A percentile compares a stretch with the other conserved stretches of the same genome.
Conservation (phyloP, 2,329 filamentous ascomycete species). For the Herpotrichia juniperi region DNA sequence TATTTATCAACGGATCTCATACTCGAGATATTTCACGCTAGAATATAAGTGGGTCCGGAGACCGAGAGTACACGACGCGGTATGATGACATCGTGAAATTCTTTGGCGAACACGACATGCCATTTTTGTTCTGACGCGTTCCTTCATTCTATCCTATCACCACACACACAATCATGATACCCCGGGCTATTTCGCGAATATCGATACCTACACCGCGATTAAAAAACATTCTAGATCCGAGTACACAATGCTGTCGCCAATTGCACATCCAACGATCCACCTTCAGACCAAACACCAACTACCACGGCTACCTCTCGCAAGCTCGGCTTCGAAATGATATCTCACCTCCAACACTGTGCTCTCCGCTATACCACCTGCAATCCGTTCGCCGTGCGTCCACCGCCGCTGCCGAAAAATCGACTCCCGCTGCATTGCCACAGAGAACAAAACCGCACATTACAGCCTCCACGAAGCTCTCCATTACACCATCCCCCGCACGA, state of each 20-base stretch:
- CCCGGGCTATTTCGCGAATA: too few species aligned
- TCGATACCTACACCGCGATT: too few species aligned
- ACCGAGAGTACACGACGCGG: slow-evolving; percentile 11
- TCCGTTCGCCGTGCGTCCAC: slow-evolving; percentile 11
- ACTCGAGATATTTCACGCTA: background rate
- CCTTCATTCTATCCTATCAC: background rate
- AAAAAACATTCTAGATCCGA: too few species aligned
- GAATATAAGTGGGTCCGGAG: background rate
- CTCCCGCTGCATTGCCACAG: background rate
- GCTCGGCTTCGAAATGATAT: too few species aligned
- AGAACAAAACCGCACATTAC: background rate
- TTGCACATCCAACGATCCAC: too few species aligned
- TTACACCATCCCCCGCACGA: background rate
- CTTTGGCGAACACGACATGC: slow-evolving; percentile 10
- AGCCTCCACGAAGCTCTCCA: background rate
- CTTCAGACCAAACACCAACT: too few species aligned
- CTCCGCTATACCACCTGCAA: too few species aligned
- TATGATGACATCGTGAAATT: slow-evolving; percentile 36
- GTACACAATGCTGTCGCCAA: too few species aligned
- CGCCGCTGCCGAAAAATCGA: slow-evolving; percentile 2
- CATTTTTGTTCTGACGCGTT: background rate
- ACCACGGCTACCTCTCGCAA: too few species aligned
- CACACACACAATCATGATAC: slow-evolving; percentile 22
- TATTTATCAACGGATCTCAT: background rate
- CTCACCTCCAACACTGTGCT: too few species aligned